Evolutionary conservation across 1,284 basidiomycete genomes (phyloP), one percentile per base, ranked within the genome.

Genomic region (Heterobasidion irregulare): DNA sequence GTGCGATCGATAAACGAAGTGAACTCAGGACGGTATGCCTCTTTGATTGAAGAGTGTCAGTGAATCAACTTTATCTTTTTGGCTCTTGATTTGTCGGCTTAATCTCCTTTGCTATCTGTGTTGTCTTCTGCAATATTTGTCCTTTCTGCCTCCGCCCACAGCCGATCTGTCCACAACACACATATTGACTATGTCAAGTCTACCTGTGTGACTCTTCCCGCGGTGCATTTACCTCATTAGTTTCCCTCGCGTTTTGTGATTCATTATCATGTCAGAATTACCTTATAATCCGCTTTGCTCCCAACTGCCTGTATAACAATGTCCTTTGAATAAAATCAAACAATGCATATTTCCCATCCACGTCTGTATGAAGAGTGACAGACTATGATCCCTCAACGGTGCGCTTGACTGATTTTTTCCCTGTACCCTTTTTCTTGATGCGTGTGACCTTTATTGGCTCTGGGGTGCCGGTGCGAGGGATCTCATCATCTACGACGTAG

Each of bases 401-500:
- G 12, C 38, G 38, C n/a, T 41, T 41, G 12, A 41, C 38, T 76
- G 83, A 86, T 73, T 86, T 86, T 68, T 80, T 84, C 50, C 72
- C 72, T 41, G 38, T 75, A 13, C 66, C 68, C 69, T 88, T 90
- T 76, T 91, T 92, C 67, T 79, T 84, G 38, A 80, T 73, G 45
- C 85, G 77, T 12, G 78, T 82, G 45, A 92, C 88, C 64, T 83
- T 85, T 65, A 90, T 88, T 1, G 87, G 79, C 50, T 87, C 83
- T 9, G 86, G 84, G 2, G 80, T 80, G 53, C 72, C 75, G 6
- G 78, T 73, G 32, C 65, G 63, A 19, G 69, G 66, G n/a, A 78
- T 73, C 19, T 76, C 68, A 33, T 72, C 75, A 35, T 79, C 75
- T 18, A 72, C 69, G 53, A 75, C 79, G 9, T 77, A 91, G 53